Base-by-base conservation (phyloP, 2,329 filamentous ascomycete genomes). In the Eutypa lata region DNA sequence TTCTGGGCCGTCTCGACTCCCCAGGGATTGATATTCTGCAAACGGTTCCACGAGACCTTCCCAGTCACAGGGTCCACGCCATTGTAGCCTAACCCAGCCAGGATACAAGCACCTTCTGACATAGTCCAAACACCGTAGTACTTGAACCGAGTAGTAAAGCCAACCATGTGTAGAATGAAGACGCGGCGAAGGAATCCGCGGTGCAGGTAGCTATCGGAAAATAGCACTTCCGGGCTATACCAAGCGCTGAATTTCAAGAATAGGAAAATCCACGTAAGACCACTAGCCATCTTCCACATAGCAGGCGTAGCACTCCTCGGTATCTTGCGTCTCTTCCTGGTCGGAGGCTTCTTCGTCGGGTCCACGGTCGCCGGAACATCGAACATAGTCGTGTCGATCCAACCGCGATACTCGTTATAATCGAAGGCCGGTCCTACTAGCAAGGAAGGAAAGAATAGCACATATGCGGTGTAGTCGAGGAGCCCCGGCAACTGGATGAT, bases 61-160 rank as follows among this genome's bases (percentile, higher is more conserved):
- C 90, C 91, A 0, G 90, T 93, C 51, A 83, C 82, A 2, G 89
- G 84, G 66, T 99, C 91, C 18, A 99, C 79, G 31, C 94, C 93
- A 65, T 96, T 96, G 74, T 94, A 99, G 43, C 94, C 94, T 59
- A 99, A 83, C 5, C 94, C 94, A 8, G 91, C 87, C 18, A 99
- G 82, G 57, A 99, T 97, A 67, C 94, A 99, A 18, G 93, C 86
- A 18, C 94, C 94, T 71, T 99, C 94, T 0, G 93, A 92, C 61
- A 99, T 73, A 38, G 84, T 86, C 94, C 94, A 99, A 4, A 96
- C 91, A 35, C 91, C 94, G 65, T 99, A 99, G 74, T 97, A 99
- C 74, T 99, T 99, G 64, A 90, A 83, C 21, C 94, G 86, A 5
- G 88, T 80, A 1, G 89, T 88, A 44, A 97, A 79, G 50, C 87